Conservation (phyloP, 345 rosid genomes). For the Eucalyptus coolabah region DNA sequence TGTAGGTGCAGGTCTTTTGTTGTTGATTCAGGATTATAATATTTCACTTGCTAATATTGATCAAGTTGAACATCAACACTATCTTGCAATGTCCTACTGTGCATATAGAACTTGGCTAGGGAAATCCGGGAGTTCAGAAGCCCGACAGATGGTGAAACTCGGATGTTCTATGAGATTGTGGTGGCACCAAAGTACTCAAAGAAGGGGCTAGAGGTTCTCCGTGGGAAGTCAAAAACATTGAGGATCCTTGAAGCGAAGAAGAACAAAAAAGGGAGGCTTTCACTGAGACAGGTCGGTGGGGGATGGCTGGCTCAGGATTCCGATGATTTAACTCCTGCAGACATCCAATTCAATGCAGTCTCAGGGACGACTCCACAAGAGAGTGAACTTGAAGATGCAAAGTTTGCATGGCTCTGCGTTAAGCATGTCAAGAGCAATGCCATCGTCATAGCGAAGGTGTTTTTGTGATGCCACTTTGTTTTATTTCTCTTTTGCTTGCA, state of each 20-base stretch:
- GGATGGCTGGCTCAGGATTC: constrained; percentile 96
- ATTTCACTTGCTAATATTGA: not conserved
- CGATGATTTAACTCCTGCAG: constrained; percentile 73
- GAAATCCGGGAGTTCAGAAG: constrained; percentile 89
- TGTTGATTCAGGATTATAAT: not conserved
- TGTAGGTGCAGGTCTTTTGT: not conserved
- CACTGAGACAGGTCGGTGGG: constrained; percentile 85
- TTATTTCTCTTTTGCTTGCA: not conserved
- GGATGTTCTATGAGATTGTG: constrained; percentile 94
- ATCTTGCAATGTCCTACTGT: not conserved
- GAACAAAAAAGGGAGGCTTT: constrained; percentile 71
- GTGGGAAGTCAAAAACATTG: constrained; percentile 81
- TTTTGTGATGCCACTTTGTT: not conserved
- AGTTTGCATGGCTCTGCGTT: constrained; percentile 94
- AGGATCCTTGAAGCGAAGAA: constrained; percentile 81
- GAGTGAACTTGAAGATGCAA: constrained; percentile 57
- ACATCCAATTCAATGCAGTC: constrained; percentile 11
- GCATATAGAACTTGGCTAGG: constrained; percentile 57
- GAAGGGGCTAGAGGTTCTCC: constrained; percentile 82
- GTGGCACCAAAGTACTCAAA: constrained; percentile 80
- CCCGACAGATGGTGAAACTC: constrained; percentile 89
- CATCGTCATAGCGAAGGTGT: constrained; percentile 83
- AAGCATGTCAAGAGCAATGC: constrained; percentile 99
- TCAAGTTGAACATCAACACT: not conserved
- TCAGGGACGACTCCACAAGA: constrained; percentile 40